Evolutionary conservation across 1,284 basidiomycete genomes (phyloP).

Genomic region (Farysia itapuensis): DNA sequence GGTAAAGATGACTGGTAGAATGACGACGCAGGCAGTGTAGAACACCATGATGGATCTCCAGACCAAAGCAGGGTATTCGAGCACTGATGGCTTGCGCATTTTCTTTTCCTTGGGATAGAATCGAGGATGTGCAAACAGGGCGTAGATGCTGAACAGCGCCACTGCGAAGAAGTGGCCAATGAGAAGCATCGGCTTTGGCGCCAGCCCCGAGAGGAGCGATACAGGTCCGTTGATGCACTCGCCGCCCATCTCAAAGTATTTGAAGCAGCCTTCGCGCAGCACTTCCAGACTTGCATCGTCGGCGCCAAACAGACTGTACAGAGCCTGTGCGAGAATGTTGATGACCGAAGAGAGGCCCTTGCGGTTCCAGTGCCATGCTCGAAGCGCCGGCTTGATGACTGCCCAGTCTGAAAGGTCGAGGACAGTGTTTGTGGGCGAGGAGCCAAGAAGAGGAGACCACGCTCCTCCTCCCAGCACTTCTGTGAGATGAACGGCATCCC

Average conservation of each 20-base stretch:
- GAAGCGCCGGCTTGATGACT: slow-evolving; percentile 36
- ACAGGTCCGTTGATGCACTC: slow-evolving; percentile 87
- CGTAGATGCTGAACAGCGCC: slow-evolving; percentile 87
- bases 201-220: slow-evolving; percentile 62
- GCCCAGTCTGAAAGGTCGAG: slow-evolving; percentile 46
- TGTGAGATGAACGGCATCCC: slow-evolving; percentile 55
- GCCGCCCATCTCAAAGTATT: slow-evolving; percentile 93
- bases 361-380: slow-evolving; percentile 56
- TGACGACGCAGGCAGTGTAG: slow-evolving; percentile 54
- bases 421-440: slow-evolving; percentile 3
- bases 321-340: slow-evolving; percentile 58
- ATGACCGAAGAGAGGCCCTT: slow-evolving; percentile 54
- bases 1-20: slow-evolving; percentile 56
- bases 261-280: slow-evolving; percentile 89
- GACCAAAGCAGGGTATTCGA: slow-evolving; percentile 44
- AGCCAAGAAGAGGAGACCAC: slow-evolving; percentile 39
- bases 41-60: slow-evolving; percentile 47
- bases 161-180: slow-evolving; percentile 93
- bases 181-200: slow-evolving; percentile 75
- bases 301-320: slow-evolving; percentile 57
- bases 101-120: slow-evolving; percentile 9
- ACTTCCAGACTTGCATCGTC: slow-evolving; percentile 74
- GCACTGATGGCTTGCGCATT: slow-evolving; percentile 9
- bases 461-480: slow-evolving; percentile 43
- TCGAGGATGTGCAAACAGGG: slow-evolving; percentile 69